Conservation (phyloP, 495 filamentous ascomycete species). For the Talaromyces ruber region DNA sequence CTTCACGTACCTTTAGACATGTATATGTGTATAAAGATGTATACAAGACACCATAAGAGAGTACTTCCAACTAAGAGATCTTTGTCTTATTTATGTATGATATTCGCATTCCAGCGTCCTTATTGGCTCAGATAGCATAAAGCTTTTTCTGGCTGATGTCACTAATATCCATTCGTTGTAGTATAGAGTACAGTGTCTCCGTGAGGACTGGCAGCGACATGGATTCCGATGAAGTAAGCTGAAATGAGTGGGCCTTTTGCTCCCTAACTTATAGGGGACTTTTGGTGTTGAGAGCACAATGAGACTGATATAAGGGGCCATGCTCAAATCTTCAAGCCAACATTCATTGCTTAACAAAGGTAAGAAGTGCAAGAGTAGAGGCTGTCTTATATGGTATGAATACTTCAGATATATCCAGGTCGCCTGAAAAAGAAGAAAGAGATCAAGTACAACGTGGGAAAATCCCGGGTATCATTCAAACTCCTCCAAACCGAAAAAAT, state of each 20-base stretch:
- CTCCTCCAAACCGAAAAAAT: neutral
- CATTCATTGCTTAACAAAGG: too few species aligned
- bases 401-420: neutral
- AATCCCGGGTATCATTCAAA: slow-evolving; percentile 4
- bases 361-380: neutral
- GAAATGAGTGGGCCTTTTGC: neutral
- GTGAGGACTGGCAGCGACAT: neutral
- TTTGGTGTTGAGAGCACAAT: neutral
- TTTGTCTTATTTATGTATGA: neutral
- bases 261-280: neutral
- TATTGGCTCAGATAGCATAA: neutral
- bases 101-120: neutral
- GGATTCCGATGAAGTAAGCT: neutral
- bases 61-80: neutral
- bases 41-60: too few species aligned
- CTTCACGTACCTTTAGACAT: neutral
- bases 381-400: neutral
- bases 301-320: neutral
- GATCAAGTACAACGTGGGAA: neutral
- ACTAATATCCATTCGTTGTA: neutral
- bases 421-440: neutral
- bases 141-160: neutral
- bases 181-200: neutral
- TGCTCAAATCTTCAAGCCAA: neutral
- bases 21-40: neutral